A percentile compares a stretch with the other conserved stretches of the same genome.
Conservation (phyloP, 129 eudicot species). For the Centella asiatica region DNA sequence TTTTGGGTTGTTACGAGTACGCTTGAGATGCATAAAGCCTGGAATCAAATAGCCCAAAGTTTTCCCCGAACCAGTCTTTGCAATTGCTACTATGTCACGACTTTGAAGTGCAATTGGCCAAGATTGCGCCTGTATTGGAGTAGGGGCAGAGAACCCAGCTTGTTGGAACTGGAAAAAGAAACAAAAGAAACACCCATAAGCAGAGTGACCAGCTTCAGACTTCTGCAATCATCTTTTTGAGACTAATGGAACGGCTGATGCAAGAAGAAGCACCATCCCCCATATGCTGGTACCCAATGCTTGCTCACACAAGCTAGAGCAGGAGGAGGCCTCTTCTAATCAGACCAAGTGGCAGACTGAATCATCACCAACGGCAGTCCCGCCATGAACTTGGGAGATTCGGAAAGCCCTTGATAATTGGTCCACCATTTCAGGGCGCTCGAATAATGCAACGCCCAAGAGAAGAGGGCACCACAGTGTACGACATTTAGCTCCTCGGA, state of each 20-base stretch:
- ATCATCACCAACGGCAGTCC: slow-evolving; percentile 71
- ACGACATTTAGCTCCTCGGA: slow-evolving; percentile 99
- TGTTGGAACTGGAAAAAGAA: slow-evolving; percentile 51
- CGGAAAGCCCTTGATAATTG: slow-evolving; percentile 69
- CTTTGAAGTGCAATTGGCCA: slow-evolving; percentile 96
- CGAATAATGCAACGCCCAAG: slow-evolving; percentile 53
- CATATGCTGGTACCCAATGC: slow-evolving; percentile 35
- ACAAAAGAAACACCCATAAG: slow-evolving; percentile 31
- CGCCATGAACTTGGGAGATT: slow-evolving; percentile 72
- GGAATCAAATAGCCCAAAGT: slow-evolving; percentile 92
- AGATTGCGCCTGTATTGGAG: slow-evolving; percentile 97
- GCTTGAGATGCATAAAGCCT: slow-evolving; percentile 74
- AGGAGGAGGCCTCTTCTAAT: slow-evolving; percentile 71
- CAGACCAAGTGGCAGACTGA: slow-evolving; percentile 87
- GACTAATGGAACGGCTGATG: slow-evolving; percentile 32
- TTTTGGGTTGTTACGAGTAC: slow-evolving; percentile 49
- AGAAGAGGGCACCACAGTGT: slow-evolving; percentile 66
- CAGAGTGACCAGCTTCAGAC: slow-evolving; percentile 21
- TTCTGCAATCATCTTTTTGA: slow-evolving; percentile 23
- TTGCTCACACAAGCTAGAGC: slow-evolving; percentile 63
- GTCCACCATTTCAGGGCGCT: slow-evolving; percentile 54
- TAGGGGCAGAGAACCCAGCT: slow-evolving; percentile 88
- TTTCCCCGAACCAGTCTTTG: slow-evolving; percentile 95
- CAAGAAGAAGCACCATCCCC: slow-evolving; percentile 66
- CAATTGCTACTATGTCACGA: slow-evolving; percentile 89